These are phyloP conservation scores for Theileria annulata DNA, from an alignment of 169 alveolate genomes.

Conservation along the genomic window DNA sequence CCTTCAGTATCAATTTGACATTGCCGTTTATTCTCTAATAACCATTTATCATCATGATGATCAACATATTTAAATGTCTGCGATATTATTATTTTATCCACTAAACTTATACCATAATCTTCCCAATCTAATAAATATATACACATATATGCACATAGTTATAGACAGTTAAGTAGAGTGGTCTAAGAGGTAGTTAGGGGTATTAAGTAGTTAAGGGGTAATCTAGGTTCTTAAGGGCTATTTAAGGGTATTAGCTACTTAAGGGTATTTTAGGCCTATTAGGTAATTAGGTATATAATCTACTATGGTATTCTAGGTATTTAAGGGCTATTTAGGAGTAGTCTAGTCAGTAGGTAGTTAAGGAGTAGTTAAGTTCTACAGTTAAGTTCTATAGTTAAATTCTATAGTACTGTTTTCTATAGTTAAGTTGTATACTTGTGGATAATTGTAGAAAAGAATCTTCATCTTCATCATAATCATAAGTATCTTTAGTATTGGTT, in stretches of 20 bases:
- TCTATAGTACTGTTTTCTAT: no score
- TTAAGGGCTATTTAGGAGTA: neutral
- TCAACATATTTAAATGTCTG: slow-evolving; percentile 21
- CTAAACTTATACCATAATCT: neutral
- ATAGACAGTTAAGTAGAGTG: no score
- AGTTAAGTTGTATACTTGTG: slow-evolving; percentile 1
- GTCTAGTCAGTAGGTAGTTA: no score
- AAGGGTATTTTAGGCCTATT: no score
- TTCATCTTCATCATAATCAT: slow-evolving; percentile 42
- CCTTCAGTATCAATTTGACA: slow-evolving; percentile 46
- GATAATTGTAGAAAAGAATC: slow-evolving; percentile 18
- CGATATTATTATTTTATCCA: neutral
- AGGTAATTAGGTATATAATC: neutral
- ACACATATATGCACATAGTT: no score
- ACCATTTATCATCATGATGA: slow-evolving; percentile 12
- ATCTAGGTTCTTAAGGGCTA: no score
- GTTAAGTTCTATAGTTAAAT: no score
- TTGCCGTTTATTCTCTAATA: slow-evolving; percentile 4
- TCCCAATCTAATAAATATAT: slow-evolving; percentile 16
- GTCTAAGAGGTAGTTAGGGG: no score
- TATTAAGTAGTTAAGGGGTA: no score
- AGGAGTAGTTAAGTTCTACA: no score
- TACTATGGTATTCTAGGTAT: neutral
- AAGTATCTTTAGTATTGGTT: neutral
- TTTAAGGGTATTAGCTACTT: no score